These are phyloP conservation scores for Nemophila menziesii DNA, from an alignment of 257 asterid species.

Conservation along the genomic window DNA sequence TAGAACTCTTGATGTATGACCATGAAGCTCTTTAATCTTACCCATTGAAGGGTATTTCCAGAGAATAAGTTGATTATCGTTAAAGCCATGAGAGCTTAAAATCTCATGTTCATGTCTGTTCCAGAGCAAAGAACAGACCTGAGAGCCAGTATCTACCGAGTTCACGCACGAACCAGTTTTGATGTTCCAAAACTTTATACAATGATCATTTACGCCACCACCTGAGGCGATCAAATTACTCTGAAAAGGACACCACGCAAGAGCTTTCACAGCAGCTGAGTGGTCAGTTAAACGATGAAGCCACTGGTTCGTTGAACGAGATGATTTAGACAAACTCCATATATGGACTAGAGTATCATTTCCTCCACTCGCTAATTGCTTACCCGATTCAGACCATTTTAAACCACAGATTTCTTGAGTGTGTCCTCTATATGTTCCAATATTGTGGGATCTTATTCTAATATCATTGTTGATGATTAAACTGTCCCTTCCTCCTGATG, in stretches of 20 bases:
- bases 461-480: no score
- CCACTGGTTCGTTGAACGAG: slow-evolving; percentile 14
- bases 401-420: no score
- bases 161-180: slow-evolving; percentile 24
- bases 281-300: slow-evolving; percentile 25
- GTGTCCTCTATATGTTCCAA: no score
- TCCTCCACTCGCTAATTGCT: no score
- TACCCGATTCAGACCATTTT: no score
- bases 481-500: no score
- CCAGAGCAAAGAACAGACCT: slow-evolving; percentile 19
- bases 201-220: slow-evolving; percentile 17
- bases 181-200: slow-evolving; percentile 17
- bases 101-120: slow-evolving; percentile 16
- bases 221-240: slow-evolving; percentile 20
- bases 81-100: slow-evolving; percentile 37
- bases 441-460: no score
- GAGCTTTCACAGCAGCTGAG: slow-evolving; percentile 29
- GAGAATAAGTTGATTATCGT: slow-evolving; percentile 37
- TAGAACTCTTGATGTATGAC: slow-evolving; percentile 55
- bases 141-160: slow-evolving; percentile 16
- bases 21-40: slow-evolving; percentile 37
- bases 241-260: no score
- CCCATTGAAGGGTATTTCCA: slow-evolving; percentile 56
- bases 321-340: slow-evolving; percentile 20
- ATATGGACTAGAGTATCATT: slow-evolving; percentile 22